Base-by-base conservation (phyloP, 257 asterid species). In the Hygrophila difformis region DNA sequence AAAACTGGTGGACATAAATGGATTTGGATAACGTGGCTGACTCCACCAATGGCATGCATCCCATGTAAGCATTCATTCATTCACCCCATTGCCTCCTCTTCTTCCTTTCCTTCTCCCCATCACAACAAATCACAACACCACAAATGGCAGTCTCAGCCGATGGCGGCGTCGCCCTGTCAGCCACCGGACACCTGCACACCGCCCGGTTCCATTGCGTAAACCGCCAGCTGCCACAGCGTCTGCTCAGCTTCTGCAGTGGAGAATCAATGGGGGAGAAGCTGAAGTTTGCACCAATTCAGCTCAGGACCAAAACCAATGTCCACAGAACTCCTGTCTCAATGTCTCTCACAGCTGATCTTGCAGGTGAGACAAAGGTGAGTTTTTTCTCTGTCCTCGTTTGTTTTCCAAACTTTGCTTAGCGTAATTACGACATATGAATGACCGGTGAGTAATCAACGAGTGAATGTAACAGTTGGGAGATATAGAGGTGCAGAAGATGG, bases 341-440 rank as follows among this genome's bases (percentile, higher is more conserved):
- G 81, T 56, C 93, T 51, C 61, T 84, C 34, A 69, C 79, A 51
- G 60, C 87, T 63, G 83, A 75, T 63, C 31, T 26, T 26, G 1
- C 81, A 68, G 87, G 76, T 62, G 87, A 76, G 89, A 53, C 63
- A 31, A 84, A 84, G 97, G 97, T 88, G 76, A 80, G 92, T 57
- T 63, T 14, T 6, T 47, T 28, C 0, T 14, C n/a, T n/a, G 7
- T 14, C 17, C 8, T 9, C 13, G 8, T 40, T 46, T 21, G 8
- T 22, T 19, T 24, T 46, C 5, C 19, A 18, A 18, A 10, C 24
- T 17, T 28, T 13, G 7, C 3, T 17, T n/a, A 5, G 20, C 38
- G 1, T 1, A 9, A n/a, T n/a, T n/a, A n/a, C n/a, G 12, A 14
- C 8, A 6, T 2, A 18, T 17, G 8, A 13, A 28, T 21, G n/a